Evolutionary conservation across 208 protist species (phyloP).

Genomic region (Crithidia brevicula): DNA sequence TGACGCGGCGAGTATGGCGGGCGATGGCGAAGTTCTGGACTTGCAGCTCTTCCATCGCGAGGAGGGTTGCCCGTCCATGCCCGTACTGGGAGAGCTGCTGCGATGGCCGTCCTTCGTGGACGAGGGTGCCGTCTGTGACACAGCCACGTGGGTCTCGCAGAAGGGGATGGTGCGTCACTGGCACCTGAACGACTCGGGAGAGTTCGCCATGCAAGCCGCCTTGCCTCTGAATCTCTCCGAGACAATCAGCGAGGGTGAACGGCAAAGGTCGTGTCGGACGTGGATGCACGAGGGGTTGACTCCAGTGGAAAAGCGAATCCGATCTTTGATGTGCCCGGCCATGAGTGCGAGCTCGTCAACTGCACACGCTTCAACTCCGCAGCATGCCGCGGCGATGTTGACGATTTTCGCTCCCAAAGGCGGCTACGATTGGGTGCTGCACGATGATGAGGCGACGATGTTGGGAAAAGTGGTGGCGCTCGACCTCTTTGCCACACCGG

Average conservation of each 20-base stretch:
- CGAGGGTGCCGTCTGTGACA: constrained; percentile 80
- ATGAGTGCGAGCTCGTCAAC: background rate
- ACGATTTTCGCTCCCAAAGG: constrained; percentile 76
- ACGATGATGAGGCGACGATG: constrained; percentile 81
- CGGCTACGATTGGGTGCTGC: constrained; percentile 92
- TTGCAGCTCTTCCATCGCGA: constrained; percentile 90
- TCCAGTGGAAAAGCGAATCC: background rate
- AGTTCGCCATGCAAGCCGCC: constrained; percentile 86
- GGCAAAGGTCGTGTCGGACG: background rate
- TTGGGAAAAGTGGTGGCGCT: constrained; percentile 61
- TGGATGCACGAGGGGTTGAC: constrained; percentile 4
- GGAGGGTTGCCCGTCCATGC: constrained; percentile 54
- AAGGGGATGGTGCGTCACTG: constrained; percentile 81
- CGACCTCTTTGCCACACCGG: constrained; percentile 80
- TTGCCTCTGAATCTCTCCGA: constrained; percentile 46
- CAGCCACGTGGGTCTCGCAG: constrained; percentile 83
- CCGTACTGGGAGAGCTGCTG: constrained; percentile 63
- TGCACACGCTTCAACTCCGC: background rate
- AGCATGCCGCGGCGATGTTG: constrained; percentile 54
- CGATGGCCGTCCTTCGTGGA: constrained; percentile 79
- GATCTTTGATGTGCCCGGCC: background rate
- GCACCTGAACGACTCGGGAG: constrained; percentile 91
- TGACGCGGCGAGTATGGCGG: no score
- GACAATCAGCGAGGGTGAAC: background rate
- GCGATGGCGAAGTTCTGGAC: no score